Percentiles rank a stretch among this genome's conserved stretches.
Evolutionary conservation across 331 rosid species (phyloP).

Genomic region (Quercus tomentella): DNA sequence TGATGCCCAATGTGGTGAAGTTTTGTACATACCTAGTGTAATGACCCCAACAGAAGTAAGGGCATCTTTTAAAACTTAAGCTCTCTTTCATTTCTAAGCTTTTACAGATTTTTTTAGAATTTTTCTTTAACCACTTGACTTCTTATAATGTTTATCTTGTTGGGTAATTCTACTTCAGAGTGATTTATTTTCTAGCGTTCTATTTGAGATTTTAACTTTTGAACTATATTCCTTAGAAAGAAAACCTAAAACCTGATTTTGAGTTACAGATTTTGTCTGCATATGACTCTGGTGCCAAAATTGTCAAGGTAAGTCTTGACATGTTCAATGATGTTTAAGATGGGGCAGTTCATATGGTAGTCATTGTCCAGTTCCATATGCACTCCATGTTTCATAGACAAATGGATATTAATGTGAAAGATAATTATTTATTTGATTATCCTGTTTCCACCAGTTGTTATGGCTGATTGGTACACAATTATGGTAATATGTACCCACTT

Average conservation of each 20-base stretch:
- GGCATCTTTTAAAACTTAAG: neutral
- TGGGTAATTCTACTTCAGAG: neutral
- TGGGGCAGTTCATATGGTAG: neutral
- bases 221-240: neutral
- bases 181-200: neutral
- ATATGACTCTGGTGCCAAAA: conserved; percentile 63
- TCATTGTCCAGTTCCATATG: neutral
- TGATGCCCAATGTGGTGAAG: conserved; percentile 32
- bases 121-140: neutral
- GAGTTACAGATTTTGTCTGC: conserved; percentile 69
- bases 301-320: conserved; percentile 60
- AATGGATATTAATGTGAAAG: neutral
- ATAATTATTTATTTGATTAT: neutral
- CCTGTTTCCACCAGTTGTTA: neutral
- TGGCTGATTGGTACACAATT: neutral
- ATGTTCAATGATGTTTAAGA: conserved; percentile 5
- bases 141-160: neutral
- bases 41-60: conserved; percentile 96
- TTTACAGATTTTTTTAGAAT: neutral
- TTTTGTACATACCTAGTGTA: conserved; percentile 78
- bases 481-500: neutral
- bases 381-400: neutral
- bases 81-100: conserved; percentile 1
- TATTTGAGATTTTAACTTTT: neutral
- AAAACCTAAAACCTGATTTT: neutral